These are phyloP conservation scores for Byssoonygena ceratinophila DNA, from an alignment of 2,329 filamentous ascomycete species.

Conservation along the genomic window DNA sequence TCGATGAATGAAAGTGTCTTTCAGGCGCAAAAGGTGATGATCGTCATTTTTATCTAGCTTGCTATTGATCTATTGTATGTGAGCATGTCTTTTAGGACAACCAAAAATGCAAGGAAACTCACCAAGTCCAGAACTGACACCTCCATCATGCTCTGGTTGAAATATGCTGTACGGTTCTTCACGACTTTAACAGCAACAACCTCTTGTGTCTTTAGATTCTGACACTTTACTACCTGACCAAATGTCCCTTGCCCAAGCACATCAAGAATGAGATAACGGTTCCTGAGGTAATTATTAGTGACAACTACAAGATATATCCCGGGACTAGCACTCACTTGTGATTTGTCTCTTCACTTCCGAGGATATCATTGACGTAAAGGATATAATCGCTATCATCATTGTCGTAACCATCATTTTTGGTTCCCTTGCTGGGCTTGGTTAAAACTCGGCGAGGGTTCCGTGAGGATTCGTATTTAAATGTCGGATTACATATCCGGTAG, in stretches of 20 bases:
- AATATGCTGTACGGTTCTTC: slow-evolving; percentile 97
- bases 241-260: slow-evolving; percentile 96
- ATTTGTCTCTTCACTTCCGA: slow-evolving; percentile 93
- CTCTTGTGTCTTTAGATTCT: slow-evolving; percentile 96
- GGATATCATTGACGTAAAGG: slow-evolving; percentile 95
- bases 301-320: background rate
- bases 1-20: slow-evolving; percentile 95
- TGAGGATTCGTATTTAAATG: slow-evolving; percentile 97
- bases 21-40: slow-evolving; percentile 84
- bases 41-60: slow-evolving; percentile 99
- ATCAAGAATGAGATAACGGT: slow-evolving; percentile 92
- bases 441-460: slow-evolving; percentile 89
- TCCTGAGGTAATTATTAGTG: slow-evolving; percentile 43
- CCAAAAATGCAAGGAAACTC: slow-evolving; percentile 30
- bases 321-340: slow-evolving; percentile 60
- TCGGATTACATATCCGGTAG: slow-evolving; percentile 95
- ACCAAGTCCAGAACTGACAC: slow-evolving; percentile 94
- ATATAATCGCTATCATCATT: slow-evolving; percentile 99
- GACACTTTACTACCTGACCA: slow-evolving; percentile 96
- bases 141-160: slow-evolving; percentile 99
- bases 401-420: slow-evolving; percentile 97
- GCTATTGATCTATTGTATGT: slow-evolving; percentile 63
- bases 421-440: slow-evolving; percentile 95
- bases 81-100: slow-evolving; percentile 6
- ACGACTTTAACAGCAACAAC: slow-evolving; percentile 98